Conservation (phyloP, 1,284 basidiomycete species). For the Schizophyllum amplum region DNA sequence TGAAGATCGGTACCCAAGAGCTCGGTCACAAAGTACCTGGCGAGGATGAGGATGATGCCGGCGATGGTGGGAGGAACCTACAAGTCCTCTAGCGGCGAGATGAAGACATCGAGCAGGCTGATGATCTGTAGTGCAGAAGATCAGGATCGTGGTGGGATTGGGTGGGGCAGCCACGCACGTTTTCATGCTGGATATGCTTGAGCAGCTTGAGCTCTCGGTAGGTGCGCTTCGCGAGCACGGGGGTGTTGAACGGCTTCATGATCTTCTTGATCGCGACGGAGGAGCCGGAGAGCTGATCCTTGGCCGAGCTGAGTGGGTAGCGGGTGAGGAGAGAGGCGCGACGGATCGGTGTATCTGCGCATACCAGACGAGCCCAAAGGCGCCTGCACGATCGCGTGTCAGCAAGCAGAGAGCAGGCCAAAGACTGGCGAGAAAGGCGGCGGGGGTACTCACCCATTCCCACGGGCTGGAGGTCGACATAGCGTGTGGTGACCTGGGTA, state of each 20-base stretch:
- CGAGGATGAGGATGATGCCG: slow-evolving; percentile 3
- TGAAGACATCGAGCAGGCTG: slow-evolving; percentile 97
- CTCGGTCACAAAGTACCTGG: slow-evolving; percentile 98
- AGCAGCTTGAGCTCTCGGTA: slow-evolving; percentile 98
- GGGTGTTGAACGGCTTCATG: slow-evolving; percentile 97
- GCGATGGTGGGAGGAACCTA: slow-evolving; percentile 29
- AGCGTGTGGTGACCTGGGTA: slow-evolving; percentile 87
- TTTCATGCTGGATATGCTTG: slow-evolving; percentile 99
- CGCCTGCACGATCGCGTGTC: slow-evolving; percentile 42
- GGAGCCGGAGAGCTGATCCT: slow-evolving; percentile 92
- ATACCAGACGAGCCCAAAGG: slow-evolving; percentile 93
- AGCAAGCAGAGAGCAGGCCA: slow-evolving; percentile 3
- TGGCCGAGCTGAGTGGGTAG: slow-evolving; percentile 68
- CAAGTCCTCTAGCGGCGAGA: slow-evolving; percentile 97
- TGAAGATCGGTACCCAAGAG: slow-evolving; percentile 97
- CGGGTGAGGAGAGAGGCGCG: slow-evolving; percentile 6
- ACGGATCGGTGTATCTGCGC: slow-evolving; percentile 17
- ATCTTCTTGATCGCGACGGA: slow-evolving; percentile 99
- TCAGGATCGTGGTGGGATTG: slow-evolving; percentile 3
- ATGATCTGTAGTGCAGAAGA: slow-evolving; percentile 68
- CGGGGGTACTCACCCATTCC: slow-evolving; percentile 81
- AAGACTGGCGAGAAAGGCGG: slow-evolving; percentile 15
- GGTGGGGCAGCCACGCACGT: slow-evolving; percentile 43
- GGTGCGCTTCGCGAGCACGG: slow-evolving; percentile 95
- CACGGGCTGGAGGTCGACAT: slow-evolving; percentile 99